Base-by-base conservation (phyloP, 2,329 filamentous ascomycete genomes). In the Fusarium sp. region DNA sequence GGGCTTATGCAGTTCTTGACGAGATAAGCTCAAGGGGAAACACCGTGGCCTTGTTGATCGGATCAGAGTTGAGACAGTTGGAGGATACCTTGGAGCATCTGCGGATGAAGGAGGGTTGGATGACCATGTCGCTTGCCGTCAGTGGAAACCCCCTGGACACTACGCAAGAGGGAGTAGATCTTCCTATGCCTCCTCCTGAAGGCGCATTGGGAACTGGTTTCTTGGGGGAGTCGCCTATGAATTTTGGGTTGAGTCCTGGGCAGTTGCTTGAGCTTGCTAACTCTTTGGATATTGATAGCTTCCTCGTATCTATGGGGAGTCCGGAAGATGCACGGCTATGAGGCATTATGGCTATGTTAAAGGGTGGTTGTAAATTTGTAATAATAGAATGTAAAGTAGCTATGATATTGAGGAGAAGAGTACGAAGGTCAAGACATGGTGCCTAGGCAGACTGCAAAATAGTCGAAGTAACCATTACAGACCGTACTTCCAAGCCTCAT, bases 11-110 rank as follows among this genome's bases (percentile, higher is more conserved):
- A 1, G 81, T 87, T 10, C 79, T 88, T 13, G 84, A 87, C 57
- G 85, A 85, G 11, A 87, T 88, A 79, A 80, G 83, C 23, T 77
- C 79, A 1, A 80, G 81, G 23, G 85, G 86, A 2, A 87, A 87
- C 52, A 77, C 81, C 2, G 82, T 87, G 9, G 86, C 87, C 1
- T 78, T 77, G 7, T 83, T 83, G 52, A 82, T 83, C 6, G 34
- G 20, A 10, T 58, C 56, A 41, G 56, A 58, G 35, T 7, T 58
- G 9, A 58, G 35, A 39, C 34, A 27, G 5, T 14, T 58, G 18
- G 56, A 58, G 11, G 56, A 30, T 25, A 37, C 14, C 2, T 13
- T 58, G 3, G 16, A 58, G n/a, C 35, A 39, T 5, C 14, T 58
- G 6, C 48, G 48, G 27, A 32, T 54, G 18, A 54, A 13, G 20